Evolutionary conservation across 768 basidiomycete genomes (phyloP).

Genomic region (Neoboletus magnificus): DNA sequence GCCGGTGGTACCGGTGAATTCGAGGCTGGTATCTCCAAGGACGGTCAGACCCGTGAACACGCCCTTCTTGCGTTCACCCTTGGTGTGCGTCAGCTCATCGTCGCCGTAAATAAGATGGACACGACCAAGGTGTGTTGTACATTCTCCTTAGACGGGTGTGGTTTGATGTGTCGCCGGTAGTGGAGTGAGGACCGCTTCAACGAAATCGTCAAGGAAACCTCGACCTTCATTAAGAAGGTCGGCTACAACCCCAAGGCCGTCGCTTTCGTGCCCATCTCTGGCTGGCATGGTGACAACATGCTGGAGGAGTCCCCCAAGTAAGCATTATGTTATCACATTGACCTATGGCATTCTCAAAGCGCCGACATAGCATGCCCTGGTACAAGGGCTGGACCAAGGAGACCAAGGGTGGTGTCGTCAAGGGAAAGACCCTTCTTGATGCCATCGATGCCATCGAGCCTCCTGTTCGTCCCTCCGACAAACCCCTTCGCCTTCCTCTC

Average conservation of each 20-base stretch:
- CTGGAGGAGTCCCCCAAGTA: constrained; percentile 96
- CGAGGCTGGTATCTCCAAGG: constrained; percentile 99
- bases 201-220: constrained; percentile 98
- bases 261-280: constrained; percentile 98
- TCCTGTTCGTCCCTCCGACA: constrained; percentile 94
- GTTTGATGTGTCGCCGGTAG: constrained; percentile 39
- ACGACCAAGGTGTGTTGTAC: constrained; percentile 76
- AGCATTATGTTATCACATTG: constrained; percentile 24
- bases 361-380: constrained; percentile 83
- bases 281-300: constrained; percentile 99
- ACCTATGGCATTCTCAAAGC: constrained; percentile 14
- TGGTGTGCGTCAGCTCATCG: constrained; percentile 99
- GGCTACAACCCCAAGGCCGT: constrained; percentile 99
- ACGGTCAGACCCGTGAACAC: constrained; percentile 99
- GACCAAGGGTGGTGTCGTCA: constrained; percentile 85
- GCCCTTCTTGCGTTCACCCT: constrained; percentile 99
- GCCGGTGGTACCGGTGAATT: constrained; percentile 99
- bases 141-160: neutral
- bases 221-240: constrained; percentile 98
- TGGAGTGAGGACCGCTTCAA: constrained; percentile 99
- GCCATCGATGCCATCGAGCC: constrained; percentile 99
- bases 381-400: constrained; percentile 99
- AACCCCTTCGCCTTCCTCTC: constrained; percentile 99
- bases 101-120: constrained; percentile 99
- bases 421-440: constrained; percentile 99